Evolutionary conservation across 164 flowering plant genomes (phyloP).

Genomic region (Berberis vulgaris): DNA sequence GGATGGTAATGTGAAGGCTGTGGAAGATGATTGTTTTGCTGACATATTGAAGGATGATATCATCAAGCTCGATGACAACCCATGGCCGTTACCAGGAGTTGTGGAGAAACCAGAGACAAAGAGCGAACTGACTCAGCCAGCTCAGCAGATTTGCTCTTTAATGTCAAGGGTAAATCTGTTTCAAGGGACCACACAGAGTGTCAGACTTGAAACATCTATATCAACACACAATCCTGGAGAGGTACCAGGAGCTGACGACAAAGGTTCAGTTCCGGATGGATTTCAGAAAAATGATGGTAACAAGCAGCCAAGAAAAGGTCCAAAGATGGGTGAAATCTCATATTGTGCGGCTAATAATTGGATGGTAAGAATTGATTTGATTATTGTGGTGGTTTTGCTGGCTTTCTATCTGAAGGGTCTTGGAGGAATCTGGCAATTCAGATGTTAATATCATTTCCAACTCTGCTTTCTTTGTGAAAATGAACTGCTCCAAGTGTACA

Average conservation of each 20-base stretch:
- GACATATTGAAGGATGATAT: background rate
- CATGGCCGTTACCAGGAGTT: background rate
- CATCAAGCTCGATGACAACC: background rate
- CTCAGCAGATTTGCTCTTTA: background rate
- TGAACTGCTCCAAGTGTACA: too few relatives aligned
- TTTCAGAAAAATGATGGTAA: background rate
- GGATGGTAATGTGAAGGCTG: background rate
- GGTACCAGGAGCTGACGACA: background rate
- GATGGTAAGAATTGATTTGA: background rate
- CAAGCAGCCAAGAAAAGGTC: background rate
- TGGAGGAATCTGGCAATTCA: too few relatives aligned
- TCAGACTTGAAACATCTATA: constrained; percentile 18
- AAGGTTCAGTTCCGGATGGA: background rate
- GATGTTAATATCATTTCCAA: too few relatives aligned
- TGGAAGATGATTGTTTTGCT: constrained; percentile 1
- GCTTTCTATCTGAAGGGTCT: too few relatives aligned
- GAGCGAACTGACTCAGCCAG: background rate
- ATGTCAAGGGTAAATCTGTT: constrained; percentile 3
- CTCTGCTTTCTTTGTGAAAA: too few relatives aligned
- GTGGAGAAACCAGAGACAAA: background rate
- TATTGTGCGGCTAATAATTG: background rate
- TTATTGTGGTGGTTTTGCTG: too few relatives aligned
- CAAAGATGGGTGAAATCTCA: background rate
- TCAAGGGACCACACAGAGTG: constrained; percentile 46
- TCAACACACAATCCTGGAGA: background rate